Evolutionary conservation across 257 asterid species (phyloP).

Genomic region (Solanum sitiens): DNA sequence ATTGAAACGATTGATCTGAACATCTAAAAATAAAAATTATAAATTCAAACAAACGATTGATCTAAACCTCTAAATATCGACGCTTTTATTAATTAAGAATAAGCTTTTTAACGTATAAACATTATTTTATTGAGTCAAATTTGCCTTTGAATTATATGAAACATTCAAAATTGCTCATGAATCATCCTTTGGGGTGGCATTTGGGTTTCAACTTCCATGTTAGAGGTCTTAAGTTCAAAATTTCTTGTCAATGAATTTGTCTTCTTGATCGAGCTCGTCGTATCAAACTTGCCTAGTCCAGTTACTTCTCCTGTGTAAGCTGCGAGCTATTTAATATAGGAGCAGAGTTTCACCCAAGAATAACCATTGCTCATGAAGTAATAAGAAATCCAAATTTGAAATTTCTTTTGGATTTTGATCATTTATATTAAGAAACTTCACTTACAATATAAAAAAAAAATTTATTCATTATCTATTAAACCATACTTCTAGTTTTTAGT

Average conservation of each 20-base stretch:
- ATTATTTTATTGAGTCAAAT: not conserved
- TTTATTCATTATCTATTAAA: not conserved
- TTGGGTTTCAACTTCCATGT: not conserved
- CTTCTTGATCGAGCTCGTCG: not conserved
- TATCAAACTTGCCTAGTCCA: not conserved
- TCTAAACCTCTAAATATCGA: not conserved
- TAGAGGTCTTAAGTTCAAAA: not conserved
- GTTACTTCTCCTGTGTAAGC: accelerated
- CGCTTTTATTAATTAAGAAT: not conserved
- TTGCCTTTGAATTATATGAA: not conserved
- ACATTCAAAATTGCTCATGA: not conserved
- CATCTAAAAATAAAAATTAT: no score
- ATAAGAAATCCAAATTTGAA: not conserved
- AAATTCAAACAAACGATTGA: no score
- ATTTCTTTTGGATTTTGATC: not conserved
- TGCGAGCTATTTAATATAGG: no score
- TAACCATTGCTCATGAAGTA: not conserved
- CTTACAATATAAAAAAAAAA: not conserved
- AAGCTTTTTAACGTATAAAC: no score
- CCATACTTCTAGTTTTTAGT: not conserved
- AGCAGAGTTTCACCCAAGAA: not conserved
- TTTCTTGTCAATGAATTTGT: accelerated
- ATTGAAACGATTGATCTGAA: not conserved
- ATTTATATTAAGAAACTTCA: not conserved
- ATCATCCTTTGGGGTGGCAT: no score